Conservation (phyloP, 352 stramenopile species). For the Globisporangium spiculum region DNA sequence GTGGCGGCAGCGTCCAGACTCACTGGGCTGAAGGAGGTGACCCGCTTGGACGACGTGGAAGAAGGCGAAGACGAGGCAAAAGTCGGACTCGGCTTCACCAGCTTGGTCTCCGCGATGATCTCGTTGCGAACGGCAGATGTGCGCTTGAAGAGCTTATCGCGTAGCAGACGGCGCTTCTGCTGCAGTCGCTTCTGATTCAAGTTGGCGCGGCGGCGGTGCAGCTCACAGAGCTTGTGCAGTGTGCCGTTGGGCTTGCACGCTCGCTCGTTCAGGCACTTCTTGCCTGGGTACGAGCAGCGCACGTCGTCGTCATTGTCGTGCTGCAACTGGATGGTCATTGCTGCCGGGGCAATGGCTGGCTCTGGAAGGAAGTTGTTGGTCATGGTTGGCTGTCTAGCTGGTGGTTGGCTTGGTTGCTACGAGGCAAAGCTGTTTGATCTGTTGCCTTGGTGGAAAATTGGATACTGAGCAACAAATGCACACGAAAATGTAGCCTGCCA, state of each 20-base stretch:
- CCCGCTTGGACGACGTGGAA: no score
- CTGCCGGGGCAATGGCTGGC: background rate
- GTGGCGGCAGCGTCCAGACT: background rate
- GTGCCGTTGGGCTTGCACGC: conserved; percentile 63
- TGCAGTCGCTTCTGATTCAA: conserved; percentile 21
- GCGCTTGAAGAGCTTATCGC: conserved; percentile 20
- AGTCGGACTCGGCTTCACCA: background rate
- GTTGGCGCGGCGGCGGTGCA: conserved; percentile 59
- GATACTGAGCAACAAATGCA: background rate
- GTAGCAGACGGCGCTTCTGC: conserved; percentile 15
- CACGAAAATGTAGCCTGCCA: background rate
- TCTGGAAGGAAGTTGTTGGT: background rate
- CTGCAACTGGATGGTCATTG: conserved; percentile 1
- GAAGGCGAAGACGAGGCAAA: background rate
- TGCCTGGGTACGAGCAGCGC: conserved; percentile 73
- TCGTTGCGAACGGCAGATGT: background rate
- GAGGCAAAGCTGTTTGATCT: background rate
- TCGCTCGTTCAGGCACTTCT: conserved; percentile 55
- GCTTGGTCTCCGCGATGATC: background rate
- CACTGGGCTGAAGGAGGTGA: background rate
- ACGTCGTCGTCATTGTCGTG: background rate
- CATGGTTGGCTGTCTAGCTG: background rate
- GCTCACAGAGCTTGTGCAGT: conserved; percentile 73
- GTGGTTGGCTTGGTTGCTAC: background rate
- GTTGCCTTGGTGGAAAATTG: background rate